Evolutionary conservation across 2,329 filamentous ascomycete genomes (phyloP), one percentile per base, ranked within the genome.

Genomic region (Alternaria postmessia): DNA sequence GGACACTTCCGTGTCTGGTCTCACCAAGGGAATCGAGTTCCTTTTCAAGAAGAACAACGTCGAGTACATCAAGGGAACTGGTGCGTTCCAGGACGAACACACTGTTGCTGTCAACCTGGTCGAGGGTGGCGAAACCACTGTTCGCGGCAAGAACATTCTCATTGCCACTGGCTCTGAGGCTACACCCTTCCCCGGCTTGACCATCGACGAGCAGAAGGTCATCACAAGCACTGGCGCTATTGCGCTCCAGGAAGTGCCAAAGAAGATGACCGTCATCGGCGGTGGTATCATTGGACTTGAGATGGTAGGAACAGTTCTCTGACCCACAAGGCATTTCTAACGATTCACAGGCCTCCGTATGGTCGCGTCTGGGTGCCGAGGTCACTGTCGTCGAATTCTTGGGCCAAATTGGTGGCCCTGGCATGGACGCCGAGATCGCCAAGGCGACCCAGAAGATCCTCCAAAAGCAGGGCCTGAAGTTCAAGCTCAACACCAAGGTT

Each of bases 11-110:
- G 95, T 99, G 65, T 81, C 84, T 41, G 89, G 93, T 51, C 84
- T 99, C 69, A 99, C 95, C 69, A 98, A 98, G 86, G 95, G 95
- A 80, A 91, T 99, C 68, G 95, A 99, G 82, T 99, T 94, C 80
- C 86, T 99, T 66, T 91, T 99, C 83, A 98, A 98, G 89, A 98
- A 99, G 88, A 99, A 99, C 84, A 92, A 93, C 66, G 95, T 97
- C 69, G 93, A 98, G 79, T 99, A 98, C 82, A 87, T 98, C 84
- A 97, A 97, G 86, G 95, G 95, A 71, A 89, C 92, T 52, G 94
- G 91, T 70, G 86, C 92, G 47, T 96, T 98, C 78, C 86, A 90
- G 74, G 92, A 92, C 79, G 92, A 96, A 82, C 88, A 97, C 83
- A 94, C 95, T 74, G 83, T 99, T 81, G 94, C 93, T 82, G 92